Base-by-base conservation (phyloP, 805 yeast species). In the Debaryomyces maramus region DNA sequence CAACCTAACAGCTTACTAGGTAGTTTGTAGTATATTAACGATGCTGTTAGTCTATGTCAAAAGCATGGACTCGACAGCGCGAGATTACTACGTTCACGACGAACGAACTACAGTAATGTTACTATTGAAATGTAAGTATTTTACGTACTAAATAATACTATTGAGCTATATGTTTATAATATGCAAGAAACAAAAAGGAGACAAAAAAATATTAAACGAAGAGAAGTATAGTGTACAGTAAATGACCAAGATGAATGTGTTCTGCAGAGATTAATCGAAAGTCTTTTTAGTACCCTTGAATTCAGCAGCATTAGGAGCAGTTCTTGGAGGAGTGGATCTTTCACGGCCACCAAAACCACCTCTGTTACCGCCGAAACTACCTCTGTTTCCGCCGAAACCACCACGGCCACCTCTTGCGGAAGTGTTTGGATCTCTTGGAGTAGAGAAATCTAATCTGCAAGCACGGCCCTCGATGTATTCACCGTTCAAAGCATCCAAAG, bases 381-480 rank as follows among this genome's bases (percentile, higher is more conserved):
- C 65, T 21, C 53, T 47, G 46, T 50, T 55, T 48, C 67, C 58
- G 45, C 63, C 59, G 22, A 22, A 22, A n/a, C 26, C 26, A 10
- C 24, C 24, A 36, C 67, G 64, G 21, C 38, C 31, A n/a, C 33
- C 33, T 27, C 34, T 19, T 28, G 37, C 36, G 47, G 63, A 63
- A 26, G 47, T 53, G 49, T 51, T 61, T 50, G 61, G 56, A 50
- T 85, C 89, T 66, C 84, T 85, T 67, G 99, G 98, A 41, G 96
- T 80, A 38, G 97, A 87, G 79, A 65, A 93, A 72, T 93, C 99
- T 53, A 93, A 77, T 78, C 99, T 86, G 58, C 93, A 85, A 46
- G 97, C 80, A 75, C 99, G 83, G 54, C 95, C 96, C 48, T 81
- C 89, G 56, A 93, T 76, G 73, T 81, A 79, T 67, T 83, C 85